Base-by-base conservation (phyloP, 2,329 filamentous ascomycete species). In the Tolypocladium endophyticum region DNA sequence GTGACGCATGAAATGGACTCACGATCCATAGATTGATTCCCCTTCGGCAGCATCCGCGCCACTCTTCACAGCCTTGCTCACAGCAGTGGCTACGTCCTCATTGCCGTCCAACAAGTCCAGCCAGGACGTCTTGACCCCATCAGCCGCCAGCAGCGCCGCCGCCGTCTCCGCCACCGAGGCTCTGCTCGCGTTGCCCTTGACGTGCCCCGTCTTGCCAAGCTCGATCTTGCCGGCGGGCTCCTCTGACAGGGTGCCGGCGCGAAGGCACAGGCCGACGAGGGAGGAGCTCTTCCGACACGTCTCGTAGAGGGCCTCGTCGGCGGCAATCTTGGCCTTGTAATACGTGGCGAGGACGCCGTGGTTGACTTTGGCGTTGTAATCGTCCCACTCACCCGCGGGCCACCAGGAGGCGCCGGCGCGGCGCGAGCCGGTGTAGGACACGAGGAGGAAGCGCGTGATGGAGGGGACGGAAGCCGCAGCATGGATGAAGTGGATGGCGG, bases 371-470 rank as follows among this genome's bases (percentile, higher is more conserved):
- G 69, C 67, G 65, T 78, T 76, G 53, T 73, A 73, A 45, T 79
- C 69, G n/a, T 75, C 70, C 79, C 80, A 85, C 59, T 72, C 72
- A 12, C 73, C 77, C 6, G 78, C 73, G 28, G 74, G 70, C 81
- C 81, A 87, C 83, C 84, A 87, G 0, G 77, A 64, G 1, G 85
- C 80, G 36, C 73, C 73, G 7, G 62, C 59, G 33, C 79, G 76
- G 30, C 87, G 80, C 23, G 82, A 81, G 60, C 77, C 77, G 14
- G 83, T 70, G 64, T 87, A 86, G 0, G 85, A 87, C 58, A 89
- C 76, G 65, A 88, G 79, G 56, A 89, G 77, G 72, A 88, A 88
- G 61, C 83, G 81, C 3, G 74, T 82, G 62, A 88, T 75, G 25
- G 74, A 73, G 0, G 83, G 79, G 0, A 79, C 77, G 9, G 78